Evolutionary conservation across 169 alveolate species (phyloP).

Genomic region (Plasmodium vivax): DNA sequence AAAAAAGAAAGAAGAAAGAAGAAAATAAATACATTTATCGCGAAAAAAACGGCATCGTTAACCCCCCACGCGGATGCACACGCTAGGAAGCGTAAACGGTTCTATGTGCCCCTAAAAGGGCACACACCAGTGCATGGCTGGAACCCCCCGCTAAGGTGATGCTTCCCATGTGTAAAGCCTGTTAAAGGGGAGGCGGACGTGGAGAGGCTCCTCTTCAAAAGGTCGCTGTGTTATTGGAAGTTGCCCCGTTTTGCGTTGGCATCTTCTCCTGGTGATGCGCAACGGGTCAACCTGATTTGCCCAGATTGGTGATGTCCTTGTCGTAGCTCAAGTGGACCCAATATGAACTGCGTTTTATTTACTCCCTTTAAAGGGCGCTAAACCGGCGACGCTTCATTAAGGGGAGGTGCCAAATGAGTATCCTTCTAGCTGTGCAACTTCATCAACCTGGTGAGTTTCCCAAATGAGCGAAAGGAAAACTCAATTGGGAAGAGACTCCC

Average conservation of each 20-base stretch:
- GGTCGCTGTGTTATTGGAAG: background rate
- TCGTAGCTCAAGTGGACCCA: background rate
- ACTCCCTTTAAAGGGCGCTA: background rate
- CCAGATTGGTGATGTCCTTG: background rate
- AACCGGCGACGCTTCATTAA: background rate
- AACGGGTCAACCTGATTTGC: no score
- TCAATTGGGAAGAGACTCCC: background rate
- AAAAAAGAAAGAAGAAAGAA: no score
- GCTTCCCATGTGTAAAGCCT: background rate
- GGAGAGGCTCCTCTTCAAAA: background rate
- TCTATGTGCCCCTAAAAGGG: background rate
- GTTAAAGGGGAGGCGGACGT: background rate
- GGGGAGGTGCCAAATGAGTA: background rate
- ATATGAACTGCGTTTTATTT: background rate
- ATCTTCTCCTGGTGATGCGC: background rate
- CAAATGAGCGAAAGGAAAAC: background rate
- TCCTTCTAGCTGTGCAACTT: background rate
- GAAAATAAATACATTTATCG: background rate
- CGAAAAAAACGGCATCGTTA: background rate
- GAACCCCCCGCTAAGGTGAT: background rate
- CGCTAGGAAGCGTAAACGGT: background rate
- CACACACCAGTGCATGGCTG: background rate
- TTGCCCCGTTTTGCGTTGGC: background rate
- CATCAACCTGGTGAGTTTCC: background rate
- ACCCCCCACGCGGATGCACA: background rate